A percentile compares a stretch with the other conserved stretches of the same genome.
phyloP scores from a whole-genome alignment of 2,329 filamentous ascomycete genomes.

The Pestalotiopsis fici region DNA sequence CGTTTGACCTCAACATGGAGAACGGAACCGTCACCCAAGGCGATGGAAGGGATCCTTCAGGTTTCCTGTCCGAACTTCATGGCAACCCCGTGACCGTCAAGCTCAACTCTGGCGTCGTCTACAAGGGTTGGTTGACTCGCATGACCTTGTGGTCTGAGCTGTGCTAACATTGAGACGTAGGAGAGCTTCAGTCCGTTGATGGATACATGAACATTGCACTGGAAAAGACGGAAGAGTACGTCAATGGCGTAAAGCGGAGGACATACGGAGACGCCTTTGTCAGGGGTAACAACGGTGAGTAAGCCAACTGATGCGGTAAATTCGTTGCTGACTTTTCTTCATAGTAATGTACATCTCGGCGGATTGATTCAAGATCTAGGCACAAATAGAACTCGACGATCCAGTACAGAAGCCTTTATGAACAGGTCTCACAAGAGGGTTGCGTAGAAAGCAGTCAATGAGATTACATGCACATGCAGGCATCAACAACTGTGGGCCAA shows the following conservation, averaged over 20 bases:
- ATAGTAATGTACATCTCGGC: constrained; percentile 73
- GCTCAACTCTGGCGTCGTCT: constrained; percentile 97
- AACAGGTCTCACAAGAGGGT: neutral
- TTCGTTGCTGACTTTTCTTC: neutral
- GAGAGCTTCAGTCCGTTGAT: constrained; percentile 94
- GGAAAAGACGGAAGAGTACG: constrained; percentile 90
- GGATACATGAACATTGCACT: constrained; percentile 99
- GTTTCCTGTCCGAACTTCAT: constrained; percentile 92
- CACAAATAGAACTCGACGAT: neutral
- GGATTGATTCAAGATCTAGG: constrained; percentile 42
- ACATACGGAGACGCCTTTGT: constrained; percentile 95
- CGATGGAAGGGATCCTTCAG: constrained; percentile 89
- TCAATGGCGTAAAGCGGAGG: constrained; percentile 79
- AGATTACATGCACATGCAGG: neutral
- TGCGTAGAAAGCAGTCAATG: neutral
- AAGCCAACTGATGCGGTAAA: neutral
- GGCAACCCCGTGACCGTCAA: constrained; percentile 94
- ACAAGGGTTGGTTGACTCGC: constrained; percentile 70
- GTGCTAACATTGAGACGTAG: constrained; percentile 44
- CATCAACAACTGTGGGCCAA: neutral
- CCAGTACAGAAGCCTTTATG: neutral
- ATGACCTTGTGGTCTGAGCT: neutral
- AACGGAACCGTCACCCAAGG: constrained; percentile 62
- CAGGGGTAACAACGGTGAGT: constrained; percentile 87
- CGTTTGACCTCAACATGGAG: constrained; percentile 78